Percentiles rank a stretch among this genome's conserved stretches.
Conservation (phyloP, 352 stramenopile species). For the Pythium aphanidermatum region DNA sequence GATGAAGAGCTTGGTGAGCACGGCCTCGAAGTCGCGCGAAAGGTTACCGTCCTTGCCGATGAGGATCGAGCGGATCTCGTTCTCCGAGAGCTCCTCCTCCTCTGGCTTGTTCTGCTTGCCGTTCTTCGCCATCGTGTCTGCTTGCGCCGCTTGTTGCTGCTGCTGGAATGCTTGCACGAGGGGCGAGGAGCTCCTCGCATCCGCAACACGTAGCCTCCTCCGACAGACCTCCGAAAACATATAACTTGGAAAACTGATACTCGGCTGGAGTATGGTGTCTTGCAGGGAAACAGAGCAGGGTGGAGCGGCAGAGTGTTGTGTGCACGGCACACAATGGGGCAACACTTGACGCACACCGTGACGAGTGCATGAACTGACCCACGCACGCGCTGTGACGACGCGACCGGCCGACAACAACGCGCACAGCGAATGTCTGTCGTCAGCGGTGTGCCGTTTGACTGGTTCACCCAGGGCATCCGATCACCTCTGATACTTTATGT, state of each 20-base stretch:
- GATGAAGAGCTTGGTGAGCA: slow-evolving; percentile 82
- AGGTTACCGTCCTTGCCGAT: slow-evolving; percentile 79
- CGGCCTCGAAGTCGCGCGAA: slow-evolving; percentile 79
- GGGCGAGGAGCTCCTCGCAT: slow-evolving; percentile 1
- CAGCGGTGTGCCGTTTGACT: too few relatives aligned
- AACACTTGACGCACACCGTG: too few relatives aligned
- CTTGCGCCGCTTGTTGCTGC: neutral
- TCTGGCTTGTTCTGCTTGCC: slow-evolving; percentile 40
- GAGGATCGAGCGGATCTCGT: slow-evolving; percentile 75
- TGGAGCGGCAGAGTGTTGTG: too few relatives aligned
- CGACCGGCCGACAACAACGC: too few relatives aligned
- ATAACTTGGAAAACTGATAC: slow-evolving; percentile 10
- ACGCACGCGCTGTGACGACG: too few relatives aligned
- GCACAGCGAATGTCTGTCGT: too few relatives aligned
- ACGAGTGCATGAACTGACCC: too few relatives aligned
- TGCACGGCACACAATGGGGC: too few relatives aligned
- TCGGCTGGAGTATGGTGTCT: too few relatives aligned
- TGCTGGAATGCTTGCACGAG: slow-evolving; percentile 7
- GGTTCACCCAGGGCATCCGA: too few relatives aligned
- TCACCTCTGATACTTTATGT: slow-evolving; percentile 6
- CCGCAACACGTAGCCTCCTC: slow-evolving; percentile 19
- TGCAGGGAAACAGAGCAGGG: too few relatives aligned
- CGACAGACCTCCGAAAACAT: neutral
- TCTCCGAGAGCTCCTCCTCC: slow-evolving; percentile 63
- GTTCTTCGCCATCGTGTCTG: slow-evolving; percentile 45